Base-by-base conservation (phyloP, 495 filamentous ascomycete genomes). In the Aspergillus saccharolyticus region DNA sequence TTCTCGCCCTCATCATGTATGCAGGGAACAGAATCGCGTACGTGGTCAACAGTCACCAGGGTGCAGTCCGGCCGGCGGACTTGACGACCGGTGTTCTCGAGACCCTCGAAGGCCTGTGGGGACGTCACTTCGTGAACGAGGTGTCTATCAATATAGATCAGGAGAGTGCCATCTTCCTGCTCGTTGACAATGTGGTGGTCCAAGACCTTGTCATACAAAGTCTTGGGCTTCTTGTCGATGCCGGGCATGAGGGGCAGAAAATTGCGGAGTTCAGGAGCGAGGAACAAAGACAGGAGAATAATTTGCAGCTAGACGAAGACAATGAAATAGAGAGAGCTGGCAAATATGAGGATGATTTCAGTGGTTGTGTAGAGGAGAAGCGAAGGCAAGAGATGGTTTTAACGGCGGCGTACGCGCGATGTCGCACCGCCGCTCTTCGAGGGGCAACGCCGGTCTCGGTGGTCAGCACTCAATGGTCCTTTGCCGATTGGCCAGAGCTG, bases 81-180 rank as follows among this genome's bases (percentile, higher is more conserved):
- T 68, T 84, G 84, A 46, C 94, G 86, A 52, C 84, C 82, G 33
- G 94, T 90, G 71, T 90, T 93, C 70, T 86, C 85, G 33, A 98
- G 82, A 19, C 94, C 93, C 69, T 98, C 94, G 65, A 98, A 98
- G 43, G 94, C 94, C 89, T 98, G 94, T 46, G 94, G 94, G 54
- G 93, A 96, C 52, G 94, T 97, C 68, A 98, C 94, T 80, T 98
- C 94, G 68, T 98, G 94, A 54, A 97, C 90, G 42, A 98, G 82
- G 80, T 98, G 94, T 70, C 94, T 83, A 73, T 95, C 89, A 67
- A 97, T 97, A 66, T 98, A 98, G 25, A 98, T 78, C 54, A 96
- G 70, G 65, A 96, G 82, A 43, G 93, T 97, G 69, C 91, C 91
- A 77, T 95, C 91, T 19, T 90, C 84, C 77, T 90, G 87, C 80